Evolutionary conservation across 208 protist species (phyloP).

Genomic region (Crithidia sp.): DNA sequence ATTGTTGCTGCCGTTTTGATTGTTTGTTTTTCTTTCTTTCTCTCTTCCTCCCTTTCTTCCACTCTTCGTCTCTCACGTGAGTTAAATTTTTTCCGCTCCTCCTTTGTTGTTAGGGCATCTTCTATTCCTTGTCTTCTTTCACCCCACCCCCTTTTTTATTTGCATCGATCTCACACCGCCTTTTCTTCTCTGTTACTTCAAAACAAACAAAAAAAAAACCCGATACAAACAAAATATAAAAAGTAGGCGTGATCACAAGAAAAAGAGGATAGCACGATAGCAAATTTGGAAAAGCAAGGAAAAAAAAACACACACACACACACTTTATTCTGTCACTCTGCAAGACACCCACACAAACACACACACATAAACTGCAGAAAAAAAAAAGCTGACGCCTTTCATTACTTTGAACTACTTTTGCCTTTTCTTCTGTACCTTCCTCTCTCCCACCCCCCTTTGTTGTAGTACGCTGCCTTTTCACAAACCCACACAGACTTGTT

Average conservation of each 20-base stretch:
- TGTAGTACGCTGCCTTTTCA: not conserved
- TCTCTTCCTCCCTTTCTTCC: not conserved
- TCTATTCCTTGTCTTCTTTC: not conserved
- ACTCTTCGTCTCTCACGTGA: not conserved
- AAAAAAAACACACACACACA: too few species aligned
- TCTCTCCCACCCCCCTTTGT: not conserved
- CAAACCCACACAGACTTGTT: not conserved
- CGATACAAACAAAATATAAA: too few species aligned
- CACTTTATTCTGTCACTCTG: too few species aligned
- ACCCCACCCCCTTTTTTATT: not conserved
- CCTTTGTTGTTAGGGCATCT: not conserved
- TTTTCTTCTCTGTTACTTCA: not conserved
- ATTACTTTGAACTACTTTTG: too few species aligned
- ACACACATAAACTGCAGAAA: too few species aligned
- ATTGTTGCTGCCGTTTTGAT: not conserved
- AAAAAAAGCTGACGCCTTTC: too few species aligned
- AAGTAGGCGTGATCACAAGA: too few species aligned
- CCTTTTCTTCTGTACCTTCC: conserved; percentile 6
- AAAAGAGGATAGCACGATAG: too few species aligned
- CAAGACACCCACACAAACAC: too few species aligned
- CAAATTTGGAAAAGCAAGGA: too few species aligned
- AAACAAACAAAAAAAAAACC: too few species aligned
- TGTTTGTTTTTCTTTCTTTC: conserved; percentile 7
- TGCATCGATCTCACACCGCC: not conserved
- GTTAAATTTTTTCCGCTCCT: not conserved